phyloP scores from a whole-genome alignment of 2,329 filamentous ascomycete genomes.

The Achaetomium macrosporum region DNA sequence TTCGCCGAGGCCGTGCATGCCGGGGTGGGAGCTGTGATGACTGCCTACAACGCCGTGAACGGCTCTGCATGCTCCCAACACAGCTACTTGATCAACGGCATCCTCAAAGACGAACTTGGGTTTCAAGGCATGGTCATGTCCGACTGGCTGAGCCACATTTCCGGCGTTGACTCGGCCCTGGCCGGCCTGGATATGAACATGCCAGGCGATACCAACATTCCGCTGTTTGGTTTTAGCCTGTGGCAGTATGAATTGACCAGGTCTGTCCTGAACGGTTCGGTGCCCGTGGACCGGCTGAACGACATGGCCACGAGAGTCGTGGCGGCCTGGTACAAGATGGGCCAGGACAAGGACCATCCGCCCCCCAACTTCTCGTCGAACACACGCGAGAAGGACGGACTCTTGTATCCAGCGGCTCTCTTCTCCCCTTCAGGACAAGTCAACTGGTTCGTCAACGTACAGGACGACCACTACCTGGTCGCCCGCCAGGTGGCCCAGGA shows the following conservation, averaged over 20 bases:
- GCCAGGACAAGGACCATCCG: conserved; percentile 53
- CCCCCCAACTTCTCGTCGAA: conserved; percentile 54
- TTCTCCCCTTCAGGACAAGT: conserved; percentile 56
- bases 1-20: conserved; percentile 67
- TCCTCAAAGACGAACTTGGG: conserved; percentile 73
- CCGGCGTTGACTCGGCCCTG: conserved; percentile 66
- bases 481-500: conserved; percentile 51
- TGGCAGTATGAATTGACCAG: conserved; percentile 52
- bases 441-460: conserved; percentile 63
- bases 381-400: conserved; percentile 49
- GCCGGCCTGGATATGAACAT: conserved; percentile 64
- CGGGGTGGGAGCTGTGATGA: conserved; percentile 59
- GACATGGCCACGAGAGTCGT: conserved; percentile 51
- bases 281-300: conserved; percentile 52
- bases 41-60: conserved; percentile 67
- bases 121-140: conserved; percentile 77
- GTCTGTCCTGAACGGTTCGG: conserved; percentile 50
- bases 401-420: conserved; percentile 52
- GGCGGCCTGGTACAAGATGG: conserved; percentile 54
- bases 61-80: conserved; percentile 78
- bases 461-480: conserved; percentile 44
- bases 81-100: conserved; percentile 65
- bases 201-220: conserved; percentile 53
- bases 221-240: conserved; percentile 46
- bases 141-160: conserved; percentile 76